Evolutionary conservation across 2,329 filamentous ascomycete genomes (phyloP).

Genomic region (Dryadomyces sulphureus): DNA sequence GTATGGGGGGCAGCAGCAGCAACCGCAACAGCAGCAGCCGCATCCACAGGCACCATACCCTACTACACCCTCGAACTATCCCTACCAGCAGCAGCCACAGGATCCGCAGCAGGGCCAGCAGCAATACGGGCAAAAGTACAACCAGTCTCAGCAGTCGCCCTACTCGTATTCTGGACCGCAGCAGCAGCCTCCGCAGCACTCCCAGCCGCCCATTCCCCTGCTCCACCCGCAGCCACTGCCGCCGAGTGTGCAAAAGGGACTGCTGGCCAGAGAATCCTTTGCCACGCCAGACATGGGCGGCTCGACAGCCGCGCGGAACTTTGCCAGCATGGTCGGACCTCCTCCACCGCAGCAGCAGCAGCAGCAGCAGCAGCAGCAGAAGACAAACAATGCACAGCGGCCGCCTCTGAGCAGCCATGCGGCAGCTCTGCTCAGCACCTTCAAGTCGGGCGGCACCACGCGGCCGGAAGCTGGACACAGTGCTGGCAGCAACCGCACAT

Average conservation of each 20-base stretch:
- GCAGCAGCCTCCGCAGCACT: background rate
- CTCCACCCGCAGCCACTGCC: constrained; percentile 36
- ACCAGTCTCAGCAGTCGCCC: background rate
- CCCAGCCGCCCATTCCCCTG: constrained; percentile 15
- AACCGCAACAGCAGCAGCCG: constrained; percentile 2
- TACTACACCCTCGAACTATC: background rate
- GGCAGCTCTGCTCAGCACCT: constrained; percentile 23
- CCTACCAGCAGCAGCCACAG: constrained; percentile 1
- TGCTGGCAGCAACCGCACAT: background rate
- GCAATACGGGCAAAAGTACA: background rate
- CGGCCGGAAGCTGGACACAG: background rate
- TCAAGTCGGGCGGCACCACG: constrained; percentile 18
- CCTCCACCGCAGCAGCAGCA: constrained; percentile 12
- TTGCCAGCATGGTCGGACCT: constrained; percentile 2
- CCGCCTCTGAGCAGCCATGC: constrained; percentile 19
- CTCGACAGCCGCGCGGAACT: background rate
- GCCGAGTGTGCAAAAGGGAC: constrained; percentile 38
- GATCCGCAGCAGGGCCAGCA: background rate
- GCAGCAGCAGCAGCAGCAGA: too few species aligned
- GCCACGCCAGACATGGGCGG: constrained; percentile 19
- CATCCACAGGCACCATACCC: background rate
- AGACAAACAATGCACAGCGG: constrained; percentile 7
- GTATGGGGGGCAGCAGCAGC: background rate
- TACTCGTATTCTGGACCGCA: background rate
- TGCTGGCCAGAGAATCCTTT: constrained; percentile 28